Evolutionary conservation across 108 stramenopile genomes (phyloP).

Genomic region (Aurantiochytrium sp.): DNA sequence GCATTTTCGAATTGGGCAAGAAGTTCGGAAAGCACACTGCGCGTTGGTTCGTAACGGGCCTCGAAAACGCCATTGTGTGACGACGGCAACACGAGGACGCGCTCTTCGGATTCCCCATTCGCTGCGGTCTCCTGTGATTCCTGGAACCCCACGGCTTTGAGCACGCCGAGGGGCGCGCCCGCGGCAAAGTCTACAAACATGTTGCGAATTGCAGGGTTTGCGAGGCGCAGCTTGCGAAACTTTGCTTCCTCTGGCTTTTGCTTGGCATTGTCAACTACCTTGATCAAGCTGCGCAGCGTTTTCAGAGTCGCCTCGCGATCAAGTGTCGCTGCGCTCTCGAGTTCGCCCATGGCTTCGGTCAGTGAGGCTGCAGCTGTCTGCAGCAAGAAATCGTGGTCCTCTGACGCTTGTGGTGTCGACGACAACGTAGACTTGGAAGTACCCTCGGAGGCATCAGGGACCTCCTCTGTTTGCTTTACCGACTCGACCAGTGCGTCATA

Average conservation of each 20-base stretch:
- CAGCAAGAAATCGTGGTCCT: not conserved
- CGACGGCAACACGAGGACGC: not conserved
- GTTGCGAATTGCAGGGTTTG: slow-evolving; percentile 20
- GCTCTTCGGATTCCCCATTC: not conserved
- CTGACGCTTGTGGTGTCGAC: not conserved
- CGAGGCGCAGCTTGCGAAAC: slow-evolving; percentile 36
- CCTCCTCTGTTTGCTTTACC: too few relatives aligned
- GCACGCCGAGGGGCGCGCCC: not conserved
- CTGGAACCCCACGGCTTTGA: not conserved
- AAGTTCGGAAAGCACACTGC: not conserved
- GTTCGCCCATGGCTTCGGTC: not conserved
- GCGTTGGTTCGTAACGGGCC: not conserved
- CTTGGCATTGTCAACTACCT: slow-evolving; percentile 37
- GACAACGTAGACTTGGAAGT: not conserved
- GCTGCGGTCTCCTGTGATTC: not conserved
- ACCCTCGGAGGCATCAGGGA: not conserved
- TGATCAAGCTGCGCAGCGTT: slow-evolving; percentile 23
- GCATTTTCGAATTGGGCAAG: not conserved
- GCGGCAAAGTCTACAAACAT: not conserved
- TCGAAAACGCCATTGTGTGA: not conserved
- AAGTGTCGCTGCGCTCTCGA: not conserved
- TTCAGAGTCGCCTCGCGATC: slow-evolving; percentile 6
- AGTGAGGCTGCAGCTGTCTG: not conserved
- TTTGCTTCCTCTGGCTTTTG: slow-evolving; percentile 34
- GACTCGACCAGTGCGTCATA: not conserved